Conservation (phyloP, 2,329 filamentous ascomycete species). For the Stachybotrys elegans region DNA sequence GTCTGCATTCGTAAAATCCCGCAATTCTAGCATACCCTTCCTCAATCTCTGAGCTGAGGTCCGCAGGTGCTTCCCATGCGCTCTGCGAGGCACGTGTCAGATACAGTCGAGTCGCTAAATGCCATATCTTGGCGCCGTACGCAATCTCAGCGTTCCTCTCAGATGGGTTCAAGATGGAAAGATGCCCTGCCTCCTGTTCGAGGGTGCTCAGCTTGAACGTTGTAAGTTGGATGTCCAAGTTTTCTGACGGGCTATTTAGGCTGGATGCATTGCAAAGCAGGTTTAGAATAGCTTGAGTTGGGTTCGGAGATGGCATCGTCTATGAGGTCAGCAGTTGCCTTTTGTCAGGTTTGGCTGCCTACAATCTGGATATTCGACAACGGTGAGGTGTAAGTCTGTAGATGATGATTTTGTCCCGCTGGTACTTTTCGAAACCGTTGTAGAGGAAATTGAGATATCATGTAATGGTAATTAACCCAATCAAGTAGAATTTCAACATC, state of each 20-base stretch:
- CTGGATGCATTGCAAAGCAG: slow-evolving; percentile 4
- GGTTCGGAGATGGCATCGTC: slow-evolving; percentile 5
- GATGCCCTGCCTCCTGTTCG: not conserved
- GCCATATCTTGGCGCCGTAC: slow-evolving; percentile 8
- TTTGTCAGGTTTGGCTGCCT: not conserved
- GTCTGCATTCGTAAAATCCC: slow-evolving; percentile 15
- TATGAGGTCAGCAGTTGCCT: not conserved
- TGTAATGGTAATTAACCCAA: slow-evolving; percentile 15
- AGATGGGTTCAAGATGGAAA: not conserved
- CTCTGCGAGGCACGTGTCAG: slow-evolving; percentile 15
- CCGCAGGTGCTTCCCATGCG: slow-evolving; percentile 12
- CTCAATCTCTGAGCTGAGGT: slow-evolving; percentile 15
- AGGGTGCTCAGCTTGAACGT: not conserved
- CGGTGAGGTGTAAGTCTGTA: not conserved
- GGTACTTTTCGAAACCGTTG: too few relatives aligned
- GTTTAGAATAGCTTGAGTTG: slow-evolving; percentile 6
- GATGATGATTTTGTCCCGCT: slow-evolving; percentile 5
- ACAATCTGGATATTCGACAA: not conserved
- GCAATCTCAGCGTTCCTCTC: not conserved
- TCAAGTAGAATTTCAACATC: slow-evolving; percentile 9
- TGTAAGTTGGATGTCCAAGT: not conserved
- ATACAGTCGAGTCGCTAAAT: slow-evolving; percentile 12
- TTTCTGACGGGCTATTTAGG: slow-evolving; percentile 9
- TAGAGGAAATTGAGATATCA: slow-evolving; percentile 14
- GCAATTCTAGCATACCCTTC: slow-evolving; percentile 12